Percentiles rank a stretch among this genome's conserved stretches.
Evolutionary conservation across 768 basidiomycete genomes (phyloP).

Genomic region (Mrakia blollopis): DNA sequence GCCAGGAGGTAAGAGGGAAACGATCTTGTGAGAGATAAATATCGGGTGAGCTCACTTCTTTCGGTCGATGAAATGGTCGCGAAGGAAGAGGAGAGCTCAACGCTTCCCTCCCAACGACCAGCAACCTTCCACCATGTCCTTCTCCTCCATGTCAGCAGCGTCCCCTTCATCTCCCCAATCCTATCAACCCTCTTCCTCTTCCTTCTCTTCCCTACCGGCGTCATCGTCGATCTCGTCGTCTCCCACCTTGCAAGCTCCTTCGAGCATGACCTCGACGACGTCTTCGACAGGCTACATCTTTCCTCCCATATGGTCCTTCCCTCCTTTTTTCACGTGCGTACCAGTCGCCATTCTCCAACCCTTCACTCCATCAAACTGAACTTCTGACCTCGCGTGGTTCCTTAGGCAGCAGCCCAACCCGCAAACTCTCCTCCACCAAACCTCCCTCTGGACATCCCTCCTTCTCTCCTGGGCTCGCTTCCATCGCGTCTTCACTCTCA

Average conservation of each 20-base stretch:
- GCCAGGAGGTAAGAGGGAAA: too few relatives aligned
- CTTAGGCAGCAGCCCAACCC: constrained; percentile 47
- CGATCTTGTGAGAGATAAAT: too few relatives aligned
- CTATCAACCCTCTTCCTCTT: neutral
- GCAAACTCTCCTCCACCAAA: constrained; percentile 44
- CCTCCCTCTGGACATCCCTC: constrained; percentile 44
- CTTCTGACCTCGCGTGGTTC: neutral
- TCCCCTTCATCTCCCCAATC: neutral
- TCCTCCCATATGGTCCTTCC: constrained; percentile 47
- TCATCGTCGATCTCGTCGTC: neutral
- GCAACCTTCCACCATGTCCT: neutral
- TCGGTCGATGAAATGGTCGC: too few relatives aligned
- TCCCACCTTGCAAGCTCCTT: neutral
- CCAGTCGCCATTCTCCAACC: neutral
- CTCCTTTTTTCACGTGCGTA: constrained; percentile 48
- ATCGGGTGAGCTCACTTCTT: too few relatives aligned
- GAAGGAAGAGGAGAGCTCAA: too few relatives aligned
- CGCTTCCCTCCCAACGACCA: too few relatives aligned
- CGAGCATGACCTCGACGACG: constrained; percentile 3
- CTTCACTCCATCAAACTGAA: neutral
- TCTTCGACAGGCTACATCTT: constrained; percentile 40
- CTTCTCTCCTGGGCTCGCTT: constrained; percentile 42
- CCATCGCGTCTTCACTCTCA: constrained; percentile 39
- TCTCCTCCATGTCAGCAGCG: constrained; percentile 3
- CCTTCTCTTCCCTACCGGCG: neutral